Evolutionary conservation across 2,329 filamentous ascomycete species (phyloP).

Genomic region (Fusarium sp.): DNA sequence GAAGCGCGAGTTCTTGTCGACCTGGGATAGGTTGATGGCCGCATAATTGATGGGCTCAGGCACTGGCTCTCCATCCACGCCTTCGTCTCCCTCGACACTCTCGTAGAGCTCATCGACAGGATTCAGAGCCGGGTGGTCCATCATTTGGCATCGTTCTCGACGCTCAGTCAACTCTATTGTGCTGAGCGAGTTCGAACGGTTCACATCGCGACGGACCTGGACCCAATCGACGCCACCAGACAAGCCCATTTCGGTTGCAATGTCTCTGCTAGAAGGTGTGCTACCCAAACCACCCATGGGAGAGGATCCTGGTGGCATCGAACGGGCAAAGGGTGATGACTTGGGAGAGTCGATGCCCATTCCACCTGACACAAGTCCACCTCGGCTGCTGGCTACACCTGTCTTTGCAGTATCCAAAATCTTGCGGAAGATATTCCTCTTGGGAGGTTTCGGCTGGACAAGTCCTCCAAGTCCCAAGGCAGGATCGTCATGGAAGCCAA

Average conservation of each 20-base stretch:
- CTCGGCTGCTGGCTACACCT: constrained; percentile 88
- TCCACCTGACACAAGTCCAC: constrained; percentile 75
- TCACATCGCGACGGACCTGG: constrained; percentile 95
- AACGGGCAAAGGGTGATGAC: constrained; percentile 57
- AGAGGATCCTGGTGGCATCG: constrained; percentile 52
- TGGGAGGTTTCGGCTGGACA: constrained; percentile 79
- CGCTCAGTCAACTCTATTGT: constrained; percentile 87
- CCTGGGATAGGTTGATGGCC: constrained; percentile 81
- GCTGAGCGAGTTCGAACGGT: constrained; percentile 93
- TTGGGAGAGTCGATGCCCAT: constrained; percentile 58
- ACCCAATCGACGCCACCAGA: constrained; percentile 84
- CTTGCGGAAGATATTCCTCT: constrained; percentile 93
- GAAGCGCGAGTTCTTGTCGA: constrained; percentile 96
- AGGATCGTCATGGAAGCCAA: constrained; percentile 73
- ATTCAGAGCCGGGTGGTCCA: constrained; percentile 88
- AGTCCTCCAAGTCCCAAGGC: constrained; percentile 82
- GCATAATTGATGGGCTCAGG: constrained; percentile 84
- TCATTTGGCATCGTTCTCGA: constrained; percentile 91
- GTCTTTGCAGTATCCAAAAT: constrained; percentile 96
- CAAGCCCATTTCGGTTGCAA: constrained; percentile 78
- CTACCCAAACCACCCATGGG: constrained; percentile 58
- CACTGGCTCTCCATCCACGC: constrained; percentile 86
- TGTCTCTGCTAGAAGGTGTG: constrained; percentile 57
- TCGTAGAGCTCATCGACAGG: constrained; percentile 91
- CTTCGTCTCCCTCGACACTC: constrained; percentile 89